Percentiles rank a stretch among this genome's conserved stretches.
These are phyloP conservation scores for Alternaria sp. DNA, from an alignment of 2,329 filamentous ascomycete genomes.

Conservation along the genomic window DNA sequence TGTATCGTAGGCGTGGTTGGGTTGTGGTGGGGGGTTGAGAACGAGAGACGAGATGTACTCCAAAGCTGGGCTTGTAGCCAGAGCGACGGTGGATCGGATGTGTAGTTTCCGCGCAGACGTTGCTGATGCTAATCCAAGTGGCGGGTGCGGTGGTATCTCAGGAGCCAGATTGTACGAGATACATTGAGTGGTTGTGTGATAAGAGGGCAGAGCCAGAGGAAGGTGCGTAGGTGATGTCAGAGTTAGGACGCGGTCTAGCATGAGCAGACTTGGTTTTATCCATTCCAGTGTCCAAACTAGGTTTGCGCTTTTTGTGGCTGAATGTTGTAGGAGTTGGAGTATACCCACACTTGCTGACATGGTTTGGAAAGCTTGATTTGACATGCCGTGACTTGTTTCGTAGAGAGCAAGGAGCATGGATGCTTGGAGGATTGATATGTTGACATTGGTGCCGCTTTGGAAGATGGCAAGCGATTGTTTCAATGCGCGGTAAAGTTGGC, in stretches of 20 bases:
- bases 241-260: conserved; percentile 18
- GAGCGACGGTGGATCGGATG: conserved; percentile 16
- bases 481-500: conserved; percentile 16
- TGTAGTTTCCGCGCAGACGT: conserved; percentile 22
- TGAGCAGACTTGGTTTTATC: conserved; percentile 19
- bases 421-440: conserved; percentile 11
- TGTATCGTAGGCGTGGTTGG: too few relatives aligned
- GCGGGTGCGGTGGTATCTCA: conserved; percentile 5
- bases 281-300: not conserved
- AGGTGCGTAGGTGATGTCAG: not conserved
- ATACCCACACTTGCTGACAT: conserved; percentile 9
- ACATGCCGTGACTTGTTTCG: conserved; percentile 20
- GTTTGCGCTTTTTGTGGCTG: not conserved
- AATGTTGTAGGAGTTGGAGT: conserved; percentile 5
- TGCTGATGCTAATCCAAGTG: conserved; percentile 6
- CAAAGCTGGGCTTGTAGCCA: conserved; percentile 17
- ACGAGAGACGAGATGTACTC: conserved; percentile 7
- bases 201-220: not conserved
- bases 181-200: conserved; percentile 3
- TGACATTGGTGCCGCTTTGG: not conserved
- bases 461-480: conserved; percentile 13
- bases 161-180: not conserved
- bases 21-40: not conserved
- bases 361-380: conserved; percentile 15
- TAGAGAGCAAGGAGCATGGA: conserved; percentile 19